A percentile compares a stretch with the other conserved stretches of the same genome.
Evolutionary conservation across 164 flowering plant genomes (phyloP).

Genomic region (Macadamia tetraphylla): DNA sequence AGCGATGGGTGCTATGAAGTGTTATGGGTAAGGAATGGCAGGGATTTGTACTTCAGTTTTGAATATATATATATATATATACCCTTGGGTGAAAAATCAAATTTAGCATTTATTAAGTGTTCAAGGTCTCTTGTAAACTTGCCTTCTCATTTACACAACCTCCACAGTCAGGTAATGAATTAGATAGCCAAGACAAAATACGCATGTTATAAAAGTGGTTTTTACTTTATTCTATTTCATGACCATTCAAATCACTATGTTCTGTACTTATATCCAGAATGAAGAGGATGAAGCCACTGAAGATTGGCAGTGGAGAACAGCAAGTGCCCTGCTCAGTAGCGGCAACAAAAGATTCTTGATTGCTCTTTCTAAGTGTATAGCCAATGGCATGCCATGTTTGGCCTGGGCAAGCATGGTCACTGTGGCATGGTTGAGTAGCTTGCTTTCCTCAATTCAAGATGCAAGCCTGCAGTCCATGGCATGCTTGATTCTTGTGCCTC

Average conservation of each 20-base stretch:
- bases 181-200: no score
- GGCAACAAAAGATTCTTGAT: constrained; percentile 40
- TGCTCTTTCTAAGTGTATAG: constrained; percentile 44
- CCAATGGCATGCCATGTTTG: constrained; percentile 41
- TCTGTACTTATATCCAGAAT: constrained; percentile 21
- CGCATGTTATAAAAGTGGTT: neutral
- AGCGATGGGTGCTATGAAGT: no score
- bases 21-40: no score
- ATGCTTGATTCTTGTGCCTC: constrained; percentile 35
- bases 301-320: constrained; percentile 45
- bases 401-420: constrained; percentile 56
- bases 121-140: no score
- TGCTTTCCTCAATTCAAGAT: constrained; percentile 25
- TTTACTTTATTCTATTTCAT: neutral
- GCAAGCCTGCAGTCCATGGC: constrained; percentile 25
- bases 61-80: no score
- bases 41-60: no score
- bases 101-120: no score
- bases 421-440: constrained; percentile 52
- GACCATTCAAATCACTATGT: neutral
- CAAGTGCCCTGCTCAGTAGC: constrained; percentile 34
- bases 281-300: constrained; percentile 46
- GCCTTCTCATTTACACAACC: no score
- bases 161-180: no score
- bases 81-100: no score